A percentile compares a stretch with the other conserved stretches of the same genome.
Evolutionary conservation across 1,139 yeast genomes (phyloP).

Genomic region (Saccharomyces hybrid): DNA sequence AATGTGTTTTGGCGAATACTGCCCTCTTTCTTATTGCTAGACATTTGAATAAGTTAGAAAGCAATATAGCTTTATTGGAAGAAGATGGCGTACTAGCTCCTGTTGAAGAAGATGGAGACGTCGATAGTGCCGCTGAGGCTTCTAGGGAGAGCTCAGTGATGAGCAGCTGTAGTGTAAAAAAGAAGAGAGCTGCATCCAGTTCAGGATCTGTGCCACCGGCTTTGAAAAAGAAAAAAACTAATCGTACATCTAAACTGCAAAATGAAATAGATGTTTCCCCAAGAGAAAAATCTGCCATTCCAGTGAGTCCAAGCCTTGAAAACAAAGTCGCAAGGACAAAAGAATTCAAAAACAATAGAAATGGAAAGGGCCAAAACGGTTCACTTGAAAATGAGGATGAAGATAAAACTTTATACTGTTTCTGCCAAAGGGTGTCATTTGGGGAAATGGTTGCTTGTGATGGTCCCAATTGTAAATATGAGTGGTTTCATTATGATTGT

Average conservation of each 20-base stretch:
- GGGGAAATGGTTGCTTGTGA: slow-evolving; percentile 82
- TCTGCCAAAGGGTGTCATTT: slow-evolving; percentile 60
- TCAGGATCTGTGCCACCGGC: slow-evolving; percentile 10
- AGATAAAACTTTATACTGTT: slow-evolving; percentile 50
- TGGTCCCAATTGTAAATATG: slow-evolving; percentile 57
- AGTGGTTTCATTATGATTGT: slow-evolving; percentile 77
- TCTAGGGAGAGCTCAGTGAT: slow-evolving; percentile 25
- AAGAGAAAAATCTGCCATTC: neutral
- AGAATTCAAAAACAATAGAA: neutral
- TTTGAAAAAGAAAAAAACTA: slow-evolving; percentile 20
- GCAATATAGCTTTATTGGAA: slow-evolving; percentile 68
- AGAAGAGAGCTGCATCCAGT: slow-evolving; percentile 18
- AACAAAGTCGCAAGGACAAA: neutral
- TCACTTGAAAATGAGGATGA: slow-evolving; percentile 30
- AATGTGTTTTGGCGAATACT: slow-evolving; percentile 73
- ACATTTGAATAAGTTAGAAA: slow-evolving; percentile 64
- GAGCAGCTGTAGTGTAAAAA: slow-evolving; percentile 11
- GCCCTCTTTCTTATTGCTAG: slow-evolving; percentile 70
- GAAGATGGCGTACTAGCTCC: slow-evolving; percentile 73
- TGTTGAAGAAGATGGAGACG: slow-evolving; percentile 31
- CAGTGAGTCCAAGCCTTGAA: neutral
- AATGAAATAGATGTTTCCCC: neutral
- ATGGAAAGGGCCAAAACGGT: neutral
- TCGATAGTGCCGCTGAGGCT: slow-evolving; percentile 27
- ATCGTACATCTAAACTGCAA: slow-evolving; percentile 8